Conservation (phyloP, 1,139 yeast genomes). For the Debaryomyces subglobosus region DNA sequence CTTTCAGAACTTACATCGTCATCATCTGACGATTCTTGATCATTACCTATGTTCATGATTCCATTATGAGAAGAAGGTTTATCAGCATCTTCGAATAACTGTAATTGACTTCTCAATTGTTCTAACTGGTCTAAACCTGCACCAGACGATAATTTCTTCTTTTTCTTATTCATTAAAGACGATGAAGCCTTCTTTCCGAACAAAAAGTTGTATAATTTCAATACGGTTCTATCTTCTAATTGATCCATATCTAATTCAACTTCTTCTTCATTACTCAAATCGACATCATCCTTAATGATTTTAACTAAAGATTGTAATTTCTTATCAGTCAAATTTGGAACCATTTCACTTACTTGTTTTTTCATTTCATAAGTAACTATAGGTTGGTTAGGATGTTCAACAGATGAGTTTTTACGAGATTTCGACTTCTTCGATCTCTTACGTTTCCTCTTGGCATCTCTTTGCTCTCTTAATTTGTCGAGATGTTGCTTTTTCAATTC, state of each 20-base stretch:
- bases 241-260: constrained; percentile 96
- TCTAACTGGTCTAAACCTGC: constrained; percentile 82
- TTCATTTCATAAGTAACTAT: constrained; percentile 94
- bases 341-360: constrained; percentile 87
- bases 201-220: constrained; percentile 80
- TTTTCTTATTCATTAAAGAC: constrained; percentile 44
- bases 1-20: constrained; percentile 54
- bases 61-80: constrained; percentile 25
- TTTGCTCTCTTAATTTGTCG: constrained; percentile 58
- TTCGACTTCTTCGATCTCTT: constrained; percentile 41
- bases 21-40: constrained; percentile 51
- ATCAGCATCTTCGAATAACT: constrained; percentile 65
- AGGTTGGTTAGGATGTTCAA: constrained; percentile 21
- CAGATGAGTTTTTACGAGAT: constrained; percentile 18
- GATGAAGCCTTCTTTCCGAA: constrained; percentile 58
- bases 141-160: constrained; percentile 60
- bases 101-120: constrained; percentile 79
- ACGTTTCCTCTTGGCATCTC: constrained; percentile 51
- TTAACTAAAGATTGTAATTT: constrained; percentile 82
- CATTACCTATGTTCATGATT: constrained; percentile 32
- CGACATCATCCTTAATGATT: constrained; percentile 84
- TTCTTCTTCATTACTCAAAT: constrained; percentile 74
- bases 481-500: constrained; percentile 70
- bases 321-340: constrained; percentile 76
- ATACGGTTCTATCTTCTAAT: constrained; percentile 80